Conservation (phyloP, 345 rosid genomes). For the Theobroma cacao region DNA sequence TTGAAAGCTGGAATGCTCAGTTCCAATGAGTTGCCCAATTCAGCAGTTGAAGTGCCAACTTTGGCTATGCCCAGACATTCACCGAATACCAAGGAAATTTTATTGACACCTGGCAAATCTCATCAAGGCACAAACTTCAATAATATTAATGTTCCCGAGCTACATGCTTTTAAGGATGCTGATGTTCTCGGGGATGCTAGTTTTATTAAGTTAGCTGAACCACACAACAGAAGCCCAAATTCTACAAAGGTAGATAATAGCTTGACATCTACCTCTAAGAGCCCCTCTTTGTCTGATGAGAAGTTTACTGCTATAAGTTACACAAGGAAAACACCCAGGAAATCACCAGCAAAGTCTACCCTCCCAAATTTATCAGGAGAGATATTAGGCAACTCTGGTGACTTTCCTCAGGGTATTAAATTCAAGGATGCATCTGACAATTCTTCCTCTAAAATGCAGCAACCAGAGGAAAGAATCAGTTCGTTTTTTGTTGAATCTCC, state of each 20-base stretch:
- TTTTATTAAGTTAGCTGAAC: constrained; percentile 13
- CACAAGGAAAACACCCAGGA: constrained; percentile 48
- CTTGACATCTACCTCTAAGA: constrained; percentile 26
- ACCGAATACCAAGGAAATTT: constrained; percentile 22
- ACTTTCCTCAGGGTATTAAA: constrained; percentile 24
- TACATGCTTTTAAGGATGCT: constrained; percentile 18
- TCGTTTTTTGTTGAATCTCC: constrained; percentile 29
- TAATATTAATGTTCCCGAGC: constrained; percentile 19
- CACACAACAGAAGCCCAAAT: constrained; percentile 30
- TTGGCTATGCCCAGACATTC: constrained; percentile 25
- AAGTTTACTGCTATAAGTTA: constrained; percentile 34
- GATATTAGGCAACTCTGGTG: constrained; percentile 22
- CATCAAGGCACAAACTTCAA: constrained; percentile 29
- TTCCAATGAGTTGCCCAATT: constrained; percentile 30
- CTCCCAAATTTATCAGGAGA: constrained; percentile 35
- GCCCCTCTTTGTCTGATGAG: constrained; percentile 24
- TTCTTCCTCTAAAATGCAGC: constrained; percentile 33
- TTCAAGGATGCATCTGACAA: constrained; percentile 16
- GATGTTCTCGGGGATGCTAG: constrained; percentile 15
- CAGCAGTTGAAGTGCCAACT: constrained; percentile 24
- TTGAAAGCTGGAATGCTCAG: constrained; percentile 30
- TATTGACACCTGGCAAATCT: constrained; percentile 32
- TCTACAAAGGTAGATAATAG: constrained; percentile 19
- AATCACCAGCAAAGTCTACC: constrained; percentile 34
- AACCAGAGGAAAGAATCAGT: constrained; percentile 13